Conservation (phyloP, 2,329 filamentous ascomycete genomes). For the Claviceps capensis region DNA sequence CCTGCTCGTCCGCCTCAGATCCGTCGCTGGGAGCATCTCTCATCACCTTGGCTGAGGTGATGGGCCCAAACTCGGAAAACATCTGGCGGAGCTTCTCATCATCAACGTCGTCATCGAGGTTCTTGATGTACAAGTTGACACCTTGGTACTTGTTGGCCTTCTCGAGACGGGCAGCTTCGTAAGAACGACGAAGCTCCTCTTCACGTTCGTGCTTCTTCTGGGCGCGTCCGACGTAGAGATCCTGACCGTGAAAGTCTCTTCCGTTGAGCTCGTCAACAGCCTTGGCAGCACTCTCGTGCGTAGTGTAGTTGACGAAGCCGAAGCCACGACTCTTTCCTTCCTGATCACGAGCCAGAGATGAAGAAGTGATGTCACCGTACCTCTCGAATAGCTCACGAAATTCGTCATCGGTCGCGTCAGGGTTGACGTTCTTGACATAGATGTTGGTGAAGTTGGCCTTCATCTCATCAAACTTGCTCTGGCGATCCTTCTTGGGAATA, state of each 20-base stretch:
- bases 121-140: constrained; percentile 99
- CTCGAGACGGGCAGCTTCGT: constrained; percentile 92
- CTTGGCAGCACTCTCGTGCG: constrained; percentile 71
- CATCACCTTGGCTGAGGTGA: constrained; percentile 99
- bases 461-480: constrained; percentile 99
- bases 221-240: constrained; percentile 92
- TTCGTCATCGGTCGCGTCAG: constrained; percentile 78
- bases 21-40: constrained; percentile 56
- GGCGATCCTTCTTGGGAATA: constrained; percentile 99
- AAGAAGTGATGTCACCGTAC: constrained; percentile 89
- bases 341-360: constrained; percentile 75
- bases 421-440: constrained; percentile 95
- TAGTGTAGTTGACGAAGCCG: constrained; percentile 90
- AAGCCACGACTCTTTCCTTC: constrained; percentile 93
- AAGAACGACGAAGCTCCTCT: constrained; percentile 97
- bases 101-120: constrained; percentile 90
- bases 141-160: constrained; percentile 99
- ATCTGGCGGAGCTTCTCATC: constrained; percentile 95
- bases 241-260: constrained; percentile 84
- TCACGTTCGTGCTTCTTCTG: constrained; percentile 99
- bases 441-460: constrained; percentile 99
- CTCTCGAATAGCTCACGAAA: constrained; percentile 89
- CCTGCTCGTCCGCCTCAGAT: constrained; percentile 40
- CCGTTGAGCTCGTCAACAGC: constrained; percentile 89
- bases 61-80: constrained; percentile 82